These are phyloP conservation scores for Colletotrichum gigasporum DNA, from an alignment of 2,329 filamentous ascomycete species.

Conservation along the genomic window DNA sequence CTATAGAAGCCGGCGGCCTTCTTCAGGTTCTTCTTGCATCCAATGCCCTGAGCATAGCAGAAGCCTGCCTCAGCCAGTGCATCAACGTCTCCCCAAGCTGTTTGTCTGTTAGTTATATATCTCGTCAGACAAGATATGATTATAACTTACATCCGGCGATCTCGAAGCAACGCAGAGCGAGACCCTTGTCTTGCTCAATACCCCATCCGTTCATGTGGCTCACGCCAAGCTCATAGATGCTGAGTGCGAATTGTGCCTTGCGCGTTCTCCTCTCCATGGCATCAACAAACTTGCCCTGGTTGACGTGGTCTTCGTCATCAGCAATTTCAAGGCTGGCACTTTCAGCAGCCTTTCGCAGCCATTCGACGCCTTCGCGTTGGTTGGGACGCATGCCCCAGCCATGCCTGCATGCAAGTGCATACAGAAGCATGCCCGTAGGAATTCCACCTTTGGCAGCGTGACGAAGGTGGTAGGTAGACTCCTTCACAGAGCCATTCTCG, in stretches of 20 bases:
- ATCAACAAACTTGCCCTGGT: slow-evolving; percentile 72
- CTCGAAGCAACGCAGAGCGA: slow-evolving; percentile 93
- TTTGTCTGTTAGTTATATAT: background rate
- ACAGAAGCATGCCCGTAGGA: slow-evolving; percentile 94
- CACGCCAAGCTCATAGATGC: slow-evolving; percentile 95
- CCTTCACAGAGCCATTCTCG: slow-evolving; percentile 85
- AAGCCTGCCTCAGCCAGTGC: slow-evolving; percentile 94
- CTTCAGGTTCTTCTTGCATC: slow-evolving; percentile 95
- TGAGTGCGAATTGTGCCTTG: slow-evolving; percentile 92
- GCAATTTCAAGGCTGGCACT: slow-evolving; percentile 83
- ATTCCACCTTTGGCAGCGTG: slow-evolving; percentile 87
- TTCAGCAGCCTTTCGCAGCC: slow-evolving; percentile 92
- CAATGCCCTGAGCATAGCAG: slow-evolving; percentile 93
- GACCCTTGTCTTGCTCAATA: slow-evolving; percentile 87
- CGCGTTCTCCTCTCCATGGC: slow-evolving; percentile 79
- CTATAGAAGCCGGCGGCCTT: slow-evolving; percentile 93
- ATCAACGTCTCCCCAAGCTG: slow-evolving; percentile 93
- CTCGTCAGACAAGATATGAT: background rate
- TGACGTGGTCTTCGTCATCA: slow-evolving; percentile 76
- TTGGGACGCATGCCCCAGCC: slow-evolving; percentile 98
- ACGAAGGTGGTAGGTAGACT: slow-evolving; percentile 95
- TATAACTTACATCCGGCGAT: slow-evolving; percentile 81
- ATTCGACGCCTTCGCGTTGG: slow-evolving; percentile 87
- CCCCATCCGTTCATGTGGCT: slow-evolving; percentile 99
- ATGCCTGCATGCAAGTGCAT: slow-evolving; percentile 92